A percentile compares a stretch with the other conserved stretches of the same genome.
Conservation (phyloP, 83 land plant genomes). For the Larix sibirica region DNA sequence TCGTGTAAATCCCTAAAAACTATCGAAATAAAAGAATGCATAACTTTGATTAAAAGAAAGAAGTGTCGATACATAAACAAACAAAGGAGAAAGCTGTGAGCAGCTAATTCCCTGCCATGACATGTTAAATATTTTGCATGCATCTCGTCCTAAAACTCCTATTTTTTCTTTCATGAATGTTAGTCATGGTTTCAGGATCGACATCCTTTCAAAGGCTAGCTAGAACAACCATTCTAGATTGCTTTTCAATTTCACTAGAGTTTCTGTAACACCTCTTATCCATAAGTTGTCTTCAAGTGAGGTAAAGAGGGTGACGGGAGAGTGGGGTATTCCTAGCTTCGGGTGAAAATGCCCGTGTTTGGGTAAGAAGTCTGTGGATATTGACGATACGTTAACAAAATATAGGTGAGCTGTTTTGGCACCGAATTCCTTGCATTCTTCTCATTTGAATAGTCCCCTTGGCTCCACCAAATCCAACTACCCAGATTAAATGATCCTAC, state of each 20-base stretch:
- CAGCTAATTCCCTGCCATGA: background rate
- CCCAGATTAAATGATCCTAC: background rate
- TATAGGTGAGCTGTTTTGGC: background rate
- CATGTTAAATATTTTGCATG: background rate
- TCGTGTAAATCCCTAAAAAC: too few species aligned
- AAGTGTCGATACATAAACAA: too few species aligned
- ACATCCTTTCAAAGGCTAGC: conserved; percentile 48
- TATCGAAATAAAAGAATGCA: too few species aligned
- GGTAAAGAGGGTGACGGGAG: background rate
- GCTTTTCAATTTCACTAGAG: conserved; percentile 23
- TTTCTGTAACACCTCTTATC: conserved; percentile 19
- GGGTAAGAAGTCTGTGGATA: conserved; percentile 53
- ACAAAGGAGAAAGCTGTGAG: too few species aligned
- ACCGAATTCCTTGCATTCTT: background rate
- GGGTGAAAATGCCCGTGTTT: conserved; percentile 55
- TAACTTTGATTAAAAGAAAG: too few species aligned
- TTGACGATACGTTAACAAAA: conserved; percentile 13
- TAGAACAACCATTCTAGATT: conserved; percentile 72
- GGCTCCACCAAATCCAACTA: conserved; percentile 3
- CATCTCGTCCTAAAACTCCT: conserved; percentile 5
- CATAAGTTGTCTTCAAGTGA: conserved; percentile 10
- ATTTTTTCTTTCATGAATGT: conserved; percentile 26
- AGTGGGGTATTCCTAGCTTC: conserved; percentile 23
- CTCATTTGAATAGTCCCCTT: background rate
- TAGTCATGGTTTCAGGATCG: conserved; percentile 23